Evolutionary conservation across 306 rosid genomes (phyloP).

Genomic region (Trifolium repens): DNA sequence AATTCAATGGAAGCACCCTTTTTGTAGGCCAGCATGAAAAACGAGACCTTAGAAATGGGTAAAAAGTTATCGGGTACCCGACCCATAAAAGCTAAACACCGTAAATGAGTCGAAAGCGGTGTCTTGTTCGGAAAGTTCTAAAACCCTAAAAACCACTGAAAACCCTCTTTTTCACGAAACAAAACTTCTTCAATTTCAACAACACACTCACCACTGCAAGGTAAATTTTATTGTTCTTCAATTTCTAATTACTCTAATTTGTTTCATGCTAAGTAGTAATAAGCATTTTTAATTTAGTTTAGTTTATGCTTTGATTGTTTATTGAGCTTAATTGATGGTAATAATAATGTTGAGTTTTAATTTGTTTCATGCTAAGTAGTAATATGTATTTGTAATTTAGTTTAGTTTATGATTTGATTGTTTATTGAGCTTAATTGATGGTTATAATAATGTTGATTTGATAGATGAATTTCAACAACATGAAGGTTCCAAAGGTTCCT

Average conservation of each 20-base stretch:
- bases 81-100: neutral
- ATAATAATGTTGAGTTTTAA: neutral
- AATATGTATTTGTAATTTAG: neutral
- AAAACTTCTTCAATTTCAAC: neutral
- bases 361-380: neutral
- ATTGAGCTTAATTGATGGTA: neutral
- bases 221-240: conserved; percentile 1
- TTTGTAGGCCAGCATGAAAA: neutral
- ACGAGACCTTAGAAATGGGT: neutral
- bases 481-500: conserved; percentile 45
- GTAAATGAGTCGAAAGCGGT: neutral
- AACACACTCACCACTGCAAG: neutral
- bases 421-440: neutral
- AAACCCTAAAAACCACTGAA: conserved; percentile 36
- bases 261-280: neutral
- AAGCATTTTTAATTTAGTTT: neutral
- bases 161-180: conserved; percentile 4
- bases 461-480: conserved; percentile 49
- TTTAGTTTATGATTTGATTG: neutral
- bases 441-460: neutral
- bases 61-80: conserved; percentile 12
- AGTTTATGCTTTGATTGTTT: neutral
- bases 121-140: conserved; percentile 17
- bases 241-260: neutral
- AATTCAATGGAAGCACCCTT: neutral